Evolutionary conservation across 352 stramenopile species (phyloP), one percentile per base, ranked within the genome.

Genomic region (Pilasporangium apinafurcum): DNA sequence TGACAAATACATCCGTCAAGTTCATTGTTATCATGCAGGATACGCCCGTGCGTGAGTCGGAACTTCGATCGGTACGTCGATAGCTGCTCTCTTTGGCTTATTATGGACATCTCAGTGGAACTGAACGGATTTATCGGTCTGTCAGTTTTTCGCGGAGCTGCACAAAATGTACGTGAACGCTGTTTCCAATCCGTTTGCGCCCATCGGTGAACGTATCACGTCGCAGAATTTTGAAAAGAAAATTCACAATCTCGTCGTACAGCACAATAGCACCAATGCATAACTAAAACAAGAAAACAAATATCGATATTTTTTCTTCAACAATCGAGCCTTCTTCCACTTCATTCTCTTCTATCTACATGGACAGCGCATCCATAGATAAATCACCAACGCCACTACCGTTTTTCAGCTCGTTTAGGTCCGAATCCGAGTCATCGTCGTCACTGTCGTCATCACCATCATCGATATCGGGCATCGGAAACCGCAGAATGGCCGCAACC

Each of bases 391-490:
- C 50, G n/a, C 68, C 68, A 38, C 59, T 73, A 29, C 73, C 60
- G 20, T 68, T 56, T n/a, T 57, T 37, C 9, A 30, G 35, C 5
- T 42, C 50, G 0, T 66, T 62, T 3, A 64, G 63, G 28, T 75
- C 63, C 2, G 64, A 69, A 12, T 72, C 64, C 34, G 40, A 52
- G 26, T 77, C 68, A 5, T 85, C 68, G 28, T 73, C 59, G 29
- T 75, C 62, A 1, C 46, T 56, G 20, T 59, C 70, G 30, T 68
- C 61, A 44, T 97, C 91, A 36, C 93, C 60, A 51, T 98, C 87
- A 48, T 98, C 93, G 32, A 98, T 85, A 65, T 98, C 93, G n/a
- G 90, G 90, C 58, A 99, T 81, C 20, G 95, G 95, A 71, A 97
- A 98, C 24, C 96, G 73, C 33, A 98, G 59, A 40, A 98, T 97